Base-by-base conservation (phyloP, 2,329 filamentous ascomycete species). In the Curvularia lunata region DNA sequence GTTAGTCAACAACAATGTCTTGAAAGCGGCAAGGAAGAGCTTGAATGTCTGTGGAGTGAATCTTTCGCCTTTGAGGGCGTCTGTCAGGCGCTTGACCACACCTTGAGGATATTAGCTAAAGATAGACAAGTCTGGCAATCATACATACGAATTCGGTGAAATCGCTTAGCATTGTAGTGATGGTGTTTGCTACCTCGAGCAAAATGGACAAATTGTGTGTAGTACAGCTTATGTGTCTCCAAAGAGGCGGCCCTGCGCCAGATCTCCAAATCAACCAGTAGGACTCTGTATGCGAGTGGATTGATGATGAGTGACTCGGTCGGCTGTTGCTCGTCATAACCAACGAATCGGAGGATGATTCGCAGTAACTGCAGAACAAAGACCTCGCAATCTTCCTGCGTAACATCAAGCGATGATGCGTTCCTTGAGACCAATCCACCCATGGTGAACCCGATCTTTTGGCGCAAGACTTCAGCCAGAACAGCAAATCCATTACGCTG, bases 251-350 rank as follows among this genome's bases (percentile, higher is more conserved):
- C 71, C 76, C 87, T 88, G 63, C 94, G 86, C 95, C 95, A 99
- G 19, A 94, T 90, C 69, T 97, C 94, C 64, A 96, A 86, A 76
- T 99, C 95, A 52, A 98, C 91, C 27, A 99, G 83, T 18, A 99
- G 82, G 32, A 97, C 89, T 45, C 95, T 88, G 77, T 98, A 99
- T 4, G 94, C 95, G 61, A 99, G 83, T 0, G 95, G 94, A 68
- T 99, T 99, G 66, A 96, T 91, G 72, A 99, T 96, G 68, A 97
- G 91, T 1, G 94, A 97, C 56, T 94, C 89, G 56, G 92, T 86
- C 0, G 92, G 91, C 32, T 88, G 84, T n/a, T 85, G 80, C 63
- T 89, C 88, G 60, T 93, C 88, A 75, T 96, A 98, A 3, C 95
- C 95, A 58, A 97, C 88, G 74, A 98, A 99, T 7, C 85, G 84